phyloP scores from a whole-genome alignment of 73 alveolate genomes.

The Paramecium sonneborni region DNA sequence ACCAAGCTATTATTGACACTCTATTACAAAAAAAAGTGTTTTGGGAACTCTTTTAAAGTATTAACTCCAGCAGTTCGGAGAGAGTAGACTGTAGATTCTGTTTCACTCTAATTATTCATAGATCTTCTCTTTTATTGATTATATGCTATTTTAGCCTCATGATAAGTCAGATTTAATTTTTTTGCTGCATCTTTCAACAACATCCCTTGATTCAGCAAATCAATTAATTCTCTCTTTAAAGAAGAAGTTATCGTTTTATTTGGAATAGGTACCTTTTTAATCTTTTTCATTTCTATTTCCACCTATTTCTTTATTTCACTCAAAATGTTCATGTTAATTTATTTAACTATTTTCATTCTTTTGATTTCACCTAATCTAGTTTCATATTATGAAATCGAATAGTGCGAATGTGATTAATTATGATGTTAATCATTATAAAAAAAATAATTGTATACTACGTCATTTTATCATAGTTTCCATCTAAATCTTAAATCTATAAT shows the following conservation, averaged over 20 bases:
- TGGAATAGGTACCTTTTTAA: background rate
- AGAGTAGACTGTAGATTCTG: background rate
- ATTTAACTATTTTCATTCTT: background rate
- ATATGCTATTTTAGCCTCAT: constrained; percentile 16
- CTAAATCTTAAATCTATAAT: background rate
- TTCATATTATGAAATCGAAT: background rate
- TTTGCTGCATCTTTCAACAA: background rate
- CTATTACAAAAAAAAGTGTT: background rate
- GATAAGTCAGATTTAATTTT: background rate
- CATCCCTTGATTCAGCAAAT: background rate
- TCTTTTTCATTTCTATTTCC: constrained; percentile 1
- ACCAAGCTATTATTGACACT: background rate
- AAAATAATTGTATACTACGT: background rate
- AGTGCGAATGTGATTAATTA: background rate
- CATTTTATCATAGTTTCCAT: background rate
- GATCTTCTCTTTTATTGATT: constrained; percentile 4
- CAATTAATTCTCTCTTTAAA: background rate
- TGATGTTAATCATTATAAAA: background rate
- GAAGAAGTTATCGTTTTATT: background rate
- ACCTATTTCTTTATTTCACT: background rate
- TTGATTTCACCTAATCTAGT: background rate
- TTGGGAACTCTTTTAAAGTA: background rate
- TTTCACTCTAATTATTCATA: background rate
- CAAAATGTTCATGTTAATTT: background rate
- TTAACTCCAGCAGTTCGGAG: background rate